Evolutionary conservation across 2,329 filamentous ascomycete genomes (phyloP), one percentile per base, ranked within the genome.

Genomic region (Cadophora sp.): DNA sequence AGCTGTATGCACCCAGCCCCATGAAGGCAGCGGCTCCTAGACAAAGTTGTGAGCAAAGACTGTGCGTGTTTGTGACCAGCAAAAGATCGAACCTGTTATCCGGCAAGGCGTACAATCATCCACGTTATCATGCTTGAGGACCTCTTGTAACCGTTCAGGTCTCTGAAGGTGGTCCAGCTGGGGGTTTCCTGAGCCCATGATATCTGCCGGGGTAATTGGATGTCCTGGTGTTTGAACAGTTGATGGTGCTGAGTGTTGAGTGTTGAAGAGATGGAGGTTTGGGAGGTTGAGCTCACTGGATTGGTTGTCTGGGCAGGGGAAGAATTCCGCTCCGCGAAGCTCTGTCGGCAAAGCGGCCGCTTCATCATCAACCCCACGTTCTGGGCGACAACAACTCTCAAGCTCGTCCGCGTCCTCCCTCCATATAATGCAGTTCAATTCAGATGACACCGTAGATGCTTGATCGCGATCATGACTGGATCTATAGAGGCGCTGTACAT

Each of bases 401-500:
- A 48, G 45, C 45, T 22, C 7, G 18, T 39, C 36, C 36, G 7
- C 36, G 36, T 13, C 36, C 36, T 39, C 36, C 36, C 36, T 61
- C 22, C 24, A 56, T 36, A 30, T 30, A 30, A 30, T 30, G 45
- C 51, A 62, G 9, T 41, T 58, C 53, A 68, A 59, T 47, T 59
- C 55, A 68, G 60, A 72, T 73, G 68, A 69, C 14, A 68, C 66
- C 58, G 66, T 69, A 67, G 47, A 62, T 67, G 33, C 27, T 36
- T 47, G 43, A 58, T 30, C 50, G 59, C 66, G 64, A 89, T 80
- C 78, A 95, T 94, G 91, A 92, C 87, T 82, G 89, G 93, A 82
- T 89, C 92, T 78, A 92, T 99, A 77, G 95, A 98, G 84, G 96
- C 95, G 78, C 85, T 99, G 76, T 95, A 98, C 83, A 94, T 99